Conservation (phyloP, 805 yeast species). For the Kuraishia piskuri region DNA sequence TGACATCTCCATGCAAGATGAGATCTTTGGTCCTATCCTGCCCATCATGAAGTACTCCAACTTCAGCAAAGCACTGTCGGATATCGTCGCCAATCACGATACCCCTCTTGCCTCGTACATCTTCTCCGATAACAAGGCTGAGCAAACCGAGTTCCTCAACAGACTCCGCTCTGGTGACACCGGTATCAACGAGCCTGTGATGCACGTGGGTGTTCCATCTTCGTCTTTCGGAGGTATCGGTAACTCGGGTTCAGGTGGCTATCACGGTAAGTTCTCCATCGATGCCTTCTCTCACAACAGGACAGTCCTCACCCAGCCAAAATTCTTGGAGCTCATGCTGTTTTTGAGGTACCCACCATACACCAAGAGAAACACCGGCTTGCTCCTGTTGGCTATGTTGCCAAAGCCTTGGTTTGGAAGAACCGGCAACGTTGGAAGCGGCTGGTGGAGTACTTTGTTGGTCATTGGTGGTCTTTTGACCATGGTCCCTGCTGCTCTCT, state of each 20-base stretch:
- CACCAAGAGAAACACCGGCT: conserved; percentile 19
- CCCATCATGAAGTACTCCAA: conserved; percentile 55
- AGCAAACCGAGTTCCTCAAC: conserved; percentile 38
- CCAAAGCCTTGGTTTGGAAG: conserved; percentile 25
- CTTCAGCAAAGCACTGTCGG: conserved; percentile 33
- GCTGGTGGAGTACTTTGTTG: background rate
- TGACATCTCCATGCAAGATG: conserved; percentile 68
- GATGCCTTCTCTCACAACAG: conserved; percentile 74
- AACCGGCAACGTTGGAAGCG: conserved; percentile 19
- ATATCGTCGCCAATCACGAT: conserved; percentile 43
- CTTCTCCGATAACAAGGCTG: conserved; percentile 40
- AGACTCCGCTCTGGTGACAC: conserved; percentile 66
- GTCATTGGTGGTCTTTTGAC: background rate
- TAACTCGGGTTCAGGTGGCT: conserved; percentile 70
- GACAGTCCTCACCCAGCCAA: conserved; percentile 54
- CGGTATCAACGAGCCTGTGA: conserved; percentile 58
- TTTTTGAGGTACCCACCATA: conserved; percentile 65
- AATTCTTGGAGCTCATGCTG: conserved; percentile 51
- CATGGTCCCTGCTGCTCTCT: background rate
- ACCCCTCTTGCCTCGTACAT: conserved; percentile 79
- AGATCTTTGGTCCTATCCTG: conserved; percentile 79
- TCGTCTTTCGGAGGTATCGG: conserved; percentile 95
- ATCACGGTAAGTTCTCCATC: conserved; percentile 68
- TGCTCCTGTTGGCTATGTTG: background rate
- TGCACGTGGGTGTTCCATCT: conserved; percentile 58